Conservation (phyloP, 2,329 filamentous ascomycete species). For the Stemphylium vesicarium region DNA sequence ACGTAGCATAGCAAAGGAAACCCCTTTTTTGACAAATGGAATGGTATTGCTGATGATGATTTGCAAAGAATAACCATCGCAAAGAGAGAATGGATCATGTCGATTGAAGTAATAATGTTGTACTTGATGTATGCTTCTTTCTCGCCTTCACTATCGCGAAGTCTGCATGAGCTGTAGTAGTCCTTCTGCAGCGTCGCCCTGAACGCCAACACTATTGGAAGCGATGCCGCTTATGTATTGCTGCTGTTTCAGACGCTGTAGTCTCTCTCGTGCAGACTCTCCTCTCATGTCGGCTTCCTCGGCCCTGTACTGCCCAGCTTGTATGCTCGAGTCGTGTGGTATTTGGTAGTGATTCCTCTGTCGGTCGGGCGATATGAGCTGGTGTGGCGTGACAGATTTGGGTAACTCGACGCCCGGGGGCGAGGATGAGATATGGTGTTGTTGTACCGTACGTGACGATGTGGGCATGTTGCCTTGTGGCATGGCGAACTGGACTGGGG, state of each 20-base stretch:
- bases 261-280: slow-evolving; percentile 27
- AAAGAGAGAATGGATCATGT: background rate
- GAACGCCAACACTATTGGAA: slow-evolving; percentile 52
- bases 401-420: slow-evolving; percentile 28
- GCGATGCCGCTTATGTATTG: slow-evolving; percentile 47
- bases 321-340: slow-evolving; percentile 19
- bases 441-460: slow-evolving; percentile 47
- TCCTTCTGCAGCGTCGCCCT: slow-evolving; percentile 60
- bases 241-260: slow-evolving; percentile 37
- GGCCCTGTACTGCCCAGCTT: slow-evolving; percentile 20
- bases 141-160: slow-evolving; percentile 19
- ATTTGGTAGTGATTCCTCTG: slow-evolving; percentile 17
- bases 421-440: slow-evolving; percentile 37
- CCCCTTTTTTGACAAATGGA: background rate
- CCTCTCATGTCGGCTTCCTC: slow-evolving; percentile 22
- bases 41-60: background rate
- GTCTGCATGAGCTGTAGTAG: slow-evolving; percentile 56
- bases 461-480: slow-evolving; percentile 35
- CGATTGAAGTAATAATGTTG: background rate
- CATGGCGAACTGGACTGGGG: slow-evolving; percentile 48
- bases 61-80: background rate
- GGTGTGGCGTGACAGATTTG: slow-evolving; percentile 26
- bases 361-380: slow-evolving; percentile 28
- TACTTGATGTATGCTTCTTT: background rate
- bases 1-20: too few relatives aligned